These are phyloP conservation scores for Catenaria anguillulae DNA, from an alignment of 371 early-diverging fungal genomes.

Conservation along the genomic window DNA sequence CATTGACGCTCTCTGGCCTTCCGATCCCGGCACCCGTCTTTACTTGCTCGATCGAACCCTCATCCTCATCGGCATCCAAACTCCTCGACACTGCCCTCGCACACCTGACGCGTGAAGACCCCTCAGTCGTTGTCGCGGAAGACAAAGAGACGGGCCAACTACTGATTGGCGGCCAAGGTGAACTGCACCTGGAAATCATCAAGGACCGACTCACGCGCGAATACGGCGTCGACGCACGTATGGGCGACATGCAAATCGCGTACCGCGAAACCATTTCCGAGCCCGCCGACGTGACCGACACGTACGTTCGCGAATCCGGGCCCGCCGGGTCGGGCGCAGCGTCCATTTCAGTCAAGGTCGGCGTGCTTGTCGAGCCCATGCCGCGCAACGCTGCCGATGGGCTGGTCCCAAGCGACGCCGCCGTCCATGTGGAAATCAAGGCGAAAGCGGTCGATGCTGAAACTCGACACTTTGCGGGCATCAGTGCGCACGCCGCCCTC, in stretches of 20 bases:
- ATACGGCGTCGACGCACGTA: conserved; percentile 57
- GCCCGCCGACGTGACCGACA: conserved; percentile 9
- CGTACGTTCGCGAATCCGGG: background rate
- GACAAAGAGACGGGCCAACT: conserved; percentile 82
- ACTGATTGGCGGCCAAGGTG: conserved; percentile 90
- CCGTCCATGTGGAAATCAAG: background rate
- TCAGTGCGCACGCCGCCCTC: background rate
- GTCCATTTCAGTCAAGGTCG: conserved; percentile 12
- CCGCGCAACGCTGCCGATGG: background rate
- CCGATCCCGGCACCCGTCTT: conserved; percentile 84
- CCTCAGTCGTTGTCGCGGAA: conserved; percentile 53
- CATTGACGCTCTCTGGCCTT: conserved; percentile 50
- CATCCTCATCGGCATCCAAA: conserved; percentile 55
- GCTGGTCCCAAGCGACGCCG: background rate
- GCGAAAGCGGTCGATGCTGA: background rate
- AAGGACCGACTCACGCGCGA: conserved; percentile 61
- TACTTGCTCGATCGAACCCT: conserved; percentile 67
- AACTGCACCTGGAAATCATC: conserved; percentile 85
- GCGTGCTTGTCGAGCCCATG: conserved; percentile 2
- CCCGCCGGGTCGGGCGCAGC: conserved; percentile 12
- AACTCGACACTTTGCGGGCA: background rate
- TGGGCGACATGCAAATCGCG: conserved; percentile 75
- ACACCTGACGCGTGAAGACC: conserved; percentile 71
- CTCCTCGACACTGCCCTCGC: conserved; percentile 59
- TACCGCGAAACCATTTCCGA: conserved; percentile 66